These are phyloP conservation scores for Trichoderma simmonsii DNA, from an alignment of 2,329 filamentous ascomycete genomes.

Conservation along the genomic window DNA sequence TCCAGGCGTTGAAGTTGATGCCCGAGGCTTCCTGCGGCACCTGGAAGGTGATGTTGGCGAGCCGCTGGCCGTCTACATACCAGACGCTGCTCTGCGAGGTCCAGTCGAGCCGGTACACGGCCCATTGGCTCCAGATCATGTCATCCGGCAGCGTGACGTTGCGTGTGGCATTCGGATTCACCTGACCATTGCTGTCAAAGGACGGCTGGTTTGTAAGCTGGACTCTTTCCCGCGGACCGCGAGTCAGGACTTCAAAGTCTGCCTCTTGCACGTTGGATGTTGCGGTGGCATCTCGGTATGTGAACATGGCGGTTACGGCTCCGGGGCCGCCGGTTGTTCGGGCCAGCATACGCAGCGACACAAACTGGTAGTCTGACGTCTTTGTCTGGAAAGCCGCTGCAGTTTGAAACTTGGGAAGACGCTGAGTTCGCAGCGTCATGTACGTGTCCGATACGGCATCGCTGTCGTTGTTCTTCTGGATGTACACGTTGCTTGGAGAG, in stretches of 20 bases:
- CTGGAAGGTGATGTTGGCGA: conserved; percentile 53
- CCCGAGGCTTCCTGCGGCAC: conserved; percentile 51
- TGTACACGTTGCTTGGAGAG: conserved; percentile 45
- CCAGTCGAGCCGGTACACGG: conserved; percentile 60
- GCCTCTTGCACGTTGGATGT: conserved; percentile 45
- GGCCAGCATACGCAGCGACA: conserved; percentile 48
- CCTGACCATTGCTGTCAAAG: conserved; percentile 42
- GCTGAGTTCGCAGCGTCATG: conserved; percentile 47
- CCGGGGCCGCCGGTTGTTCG: conserved; percentile 47
- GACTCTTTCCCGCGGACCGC: conserved; percentile 41
- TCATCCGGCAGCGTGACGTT: conserved; percentile 46
- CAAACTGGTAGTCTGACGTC: conserved; percentile 27
- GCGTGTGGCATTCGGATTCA: conserved; percentile 45
- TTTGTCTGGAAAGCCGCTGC: conserved; percentile 47
- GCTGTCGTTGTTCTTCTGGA: conserved; percentile 41
- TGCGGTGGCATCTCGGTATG: conserved; percentile 41
- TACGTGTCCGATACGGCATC: conserved; percentile 37
- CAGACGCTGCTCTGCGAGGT: conserved; percentile 50
- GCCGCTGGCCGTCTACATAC: conserved; percentile 51
- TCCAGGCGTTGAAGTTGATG: conserved; percentile 60
- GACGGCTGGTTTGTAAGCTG: conserved; percentile 62
- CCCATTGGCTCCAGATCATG: conserved; percentile 52
- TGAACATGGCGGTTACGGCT: conserved; percentile 53
- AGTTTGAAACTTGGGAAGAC: conserved; percentile 44
- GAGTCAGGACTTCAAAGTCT: conserved; percentile 52